These are phyloP conservation scores for thale cress (Arabidopsis thaliana) DNA, from an alignment of 345 rosid genomes.

Conservation along the genomic window TAIR10.1 NC_003070.9:25873001-25873500, in stretches of 20 bases:
- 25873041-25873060: conserved; percentile 69
- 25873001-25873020: conserved; percentile 85
- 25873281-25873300: conserved; percentile 81
- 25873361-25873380: not conserved
- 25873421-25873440: not conserved
- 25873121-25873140: conserved; percentile 90
- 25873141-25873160: conserved; percentile 94
- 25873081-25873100: conserved; percentile 84
- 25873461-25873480: not conserved
- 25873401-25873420: not conserved
- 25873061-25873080: conserved; percentile 90
- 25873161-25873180: conserved; percentile 78
- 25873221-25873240: conserved; percentile 74
- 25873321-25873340: conserved; percentile 1
- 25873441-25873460: not conserved
- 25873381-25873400: not conserved
- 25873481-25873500: not conserved
- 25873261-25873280: conserved; percentile 91
- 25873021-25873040: conserved; percentile 84
- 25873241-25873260: conserved; percentile 93
- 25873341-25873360: not conserved
- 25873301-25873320: conserved; percentile 80
- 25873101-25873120: conserved; percentile 90
- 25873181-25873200: conserved; percentile 82
- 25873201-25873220: conserved; percentile 82